Evolutionary conservation across 176 grass and related monocot species (phyloP).

Genomic region (Triticum urartu): DNA sequence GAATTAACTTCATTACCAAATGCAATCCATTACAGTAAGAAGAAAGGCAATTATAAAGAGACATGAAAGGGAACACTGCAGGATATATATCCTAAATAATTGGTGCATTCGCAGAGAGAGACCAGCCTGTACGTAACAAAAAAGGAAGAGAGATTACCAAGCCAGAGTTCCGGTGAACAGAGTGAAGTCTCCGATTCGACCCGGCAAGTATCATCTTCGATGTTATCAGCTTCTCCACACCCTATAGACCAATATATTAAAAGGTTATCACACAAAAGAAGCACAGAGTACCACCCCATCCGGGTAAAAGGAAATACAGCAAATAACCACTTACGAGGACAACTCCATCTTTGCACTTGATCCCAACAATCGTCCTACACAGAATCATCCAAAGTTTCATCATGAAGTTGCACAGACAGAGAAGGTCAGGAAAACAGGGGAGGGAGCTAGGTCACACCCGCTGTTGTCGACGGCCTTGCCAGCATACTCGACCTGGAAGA

Average conservation of each 20-base stretch:
- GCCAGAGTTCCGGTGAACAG: conserved; percentile 65
- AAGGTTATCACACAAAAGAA: conserved; percentile 17
- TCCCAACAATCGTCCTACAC: conserved; percentile 67
- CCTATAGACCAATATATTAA: conserved; percentile 42
- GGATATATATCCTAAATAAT: not conserved
- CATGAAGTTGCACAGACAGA: not conserved
- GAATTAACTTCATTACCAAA: not conserved
- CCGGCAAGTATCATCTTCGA: conserved; percentile 78
- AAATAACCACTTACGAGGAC: conserved; percentile 49
- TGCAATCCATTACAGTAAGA: not conserved
- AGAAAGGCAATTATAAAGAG: not conserved
- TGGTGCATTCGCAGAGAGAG: not conserved
- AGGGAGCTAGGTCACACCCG: conserved; percentile 41
- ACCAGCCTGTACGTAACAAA: not conserved
- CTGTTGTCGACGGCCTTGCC: conserved; percentile 84
- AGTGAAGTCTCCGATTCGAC: conserved; percentile 75
- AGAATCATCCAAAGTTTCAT: conserved; percentile 21
- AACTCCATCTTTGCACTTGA: conserved; percentile 92
- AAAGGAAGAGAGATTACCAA: conserved; percentile 42
- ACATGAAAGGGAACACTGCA: not conserved
- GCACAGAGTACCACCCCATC: not conserved
- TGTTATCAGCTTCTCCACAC: conserved; percentile 74
- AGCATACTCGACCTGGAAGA: conserved; percentile 92
- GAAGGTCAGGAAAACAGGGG: not conserved
- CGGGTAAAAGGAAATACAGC: not conserved